Evolutionary conservation across 2,329 filamentous ascomycete species (phyloP).

Genomic region (Claviceps capensis): DNA sequence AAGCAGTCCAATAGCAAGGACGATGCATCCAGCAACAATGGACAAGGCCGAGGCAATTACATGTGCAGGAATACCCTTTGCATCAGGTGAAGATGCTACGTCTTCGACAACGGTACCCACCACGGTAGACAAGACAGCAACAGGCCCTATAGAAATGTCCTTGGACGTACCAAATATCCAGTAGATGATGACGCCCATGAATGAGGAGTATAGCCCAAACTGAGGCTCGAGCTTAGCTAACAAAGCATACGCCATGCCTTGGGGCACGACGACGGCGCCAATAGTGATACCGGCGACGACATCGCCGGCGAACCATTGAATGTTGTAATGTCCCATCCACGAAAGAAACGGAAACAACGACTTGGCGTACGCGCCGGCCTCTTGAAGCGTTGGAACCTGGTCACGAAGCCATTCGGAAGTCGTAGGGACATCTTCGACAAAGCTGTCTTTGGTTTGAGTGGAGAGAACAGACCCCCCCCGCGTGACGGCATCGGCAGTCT

Average conservation of each 20-base stretch:
- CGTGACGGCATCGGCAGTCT: constrained; percentile 45
- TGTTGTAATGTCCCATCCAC: constrained; percentile 86
- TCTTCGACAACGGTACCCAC: constrained; percentile 68
- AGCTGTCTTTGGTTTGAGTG: constrained; percentile 57
- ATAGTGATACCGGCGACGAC: constrained; percentile 59
- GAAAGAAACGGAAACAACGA: constrained; percentile 74
- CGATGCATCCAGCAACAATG: constrained; percentile 63
- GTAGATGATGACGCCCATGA: constrained; percentile 88
- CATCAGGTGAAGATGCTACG: constrained; percentile 30
- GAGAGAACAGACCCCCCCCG: constrained; percentile 72
- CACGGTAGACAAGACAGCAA: constrained; percentile 88
- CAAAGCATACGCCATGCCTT: constrained; percentile 89
- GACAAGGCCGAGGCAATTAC: constrained; percentile 67
- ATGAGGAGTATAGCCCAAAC: constrained; percentile 76
- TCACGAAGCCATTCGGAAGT: constrained; percentile 57
- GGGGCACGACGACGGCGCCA: constrained; percentile 69
- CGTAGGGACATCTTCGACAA: constrained; percentile 71
- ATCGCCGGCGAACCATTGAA: constrained; percentile 80
- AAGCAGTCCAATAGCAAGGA: constrained; percentile 64
- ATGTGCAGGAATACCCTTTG: constrained; percentile 46
- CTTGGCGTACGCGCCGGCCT: constrained; percentile 46
- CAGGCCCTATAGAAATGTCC: constrained; percentile 93
- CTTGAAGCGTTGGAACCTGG: constrained; percentile 42
- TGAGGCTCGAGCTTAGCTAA: constrained; percentile 68
- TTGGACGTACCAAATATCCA: constrained; percentile 98